Evolutionary conservation across 495 filamentous ascomycete genomes (phyloP), one percentile per base, ranked within the genome.

Genomic region (Neurospora discreta): DNA sequence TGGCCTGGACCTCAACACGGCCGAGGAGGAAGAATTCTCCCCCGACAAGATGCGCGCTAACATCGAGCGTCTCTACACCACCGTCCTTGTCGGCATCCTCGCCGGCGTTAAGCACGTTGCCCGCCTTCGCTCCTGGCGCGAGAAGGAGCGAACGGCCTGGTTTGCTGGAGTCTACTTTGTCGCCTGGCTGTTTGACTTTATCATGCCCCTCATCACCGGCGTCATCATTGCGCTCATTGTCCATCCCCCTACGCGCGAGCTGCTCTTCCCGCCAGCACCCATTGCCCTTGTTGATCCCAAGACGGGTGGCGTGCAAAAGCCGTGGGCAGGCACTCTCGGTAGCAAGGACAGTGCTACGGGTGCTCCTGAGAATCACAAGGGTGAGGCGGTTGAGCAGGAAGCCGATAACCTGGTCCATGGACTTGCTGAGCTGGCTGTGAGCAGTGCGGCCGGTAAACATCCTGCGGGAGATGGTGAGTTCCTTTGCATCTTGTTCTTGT

Each of bases 311-410:
- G 82, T 91, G 0, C 87, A 93, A 74, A 91, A 90, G 75, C 90
- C 92, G 1, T 85, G 85, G 52, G 86, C 89, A 7, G 92, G 89
- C 0, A 87, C 92, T 1, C 82, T 93, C 4, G 92, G 92, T 15
- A 93, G 90, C 41, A 87, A 91, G 33, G 92, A 93, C 71, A 94
- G 89, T 72, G 83, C 90, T 5, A 96, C 93, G 0, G 93, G 93
- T 20, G 93, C 90, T 0, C 91, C 92, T 0, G 92, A 97, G 80
- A 91, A 90, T 70, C 89, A 93, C 78, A 90, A 93, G 75, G 93
- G 93, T 20, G 93, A 96, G 78, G 92, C 93, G 0, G 92, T 93
- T 6, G 93, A 97, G 77, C 87, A 91, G 72, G 93, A 97, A 78
- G 93, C 93, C 3, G 89, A 85, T 74, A 94, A 93, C 74, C 89